phyloP scores from a whole-genome alignment of 768 basidiomycete genomes.

The Leccinum longicurvipes region DNA sequence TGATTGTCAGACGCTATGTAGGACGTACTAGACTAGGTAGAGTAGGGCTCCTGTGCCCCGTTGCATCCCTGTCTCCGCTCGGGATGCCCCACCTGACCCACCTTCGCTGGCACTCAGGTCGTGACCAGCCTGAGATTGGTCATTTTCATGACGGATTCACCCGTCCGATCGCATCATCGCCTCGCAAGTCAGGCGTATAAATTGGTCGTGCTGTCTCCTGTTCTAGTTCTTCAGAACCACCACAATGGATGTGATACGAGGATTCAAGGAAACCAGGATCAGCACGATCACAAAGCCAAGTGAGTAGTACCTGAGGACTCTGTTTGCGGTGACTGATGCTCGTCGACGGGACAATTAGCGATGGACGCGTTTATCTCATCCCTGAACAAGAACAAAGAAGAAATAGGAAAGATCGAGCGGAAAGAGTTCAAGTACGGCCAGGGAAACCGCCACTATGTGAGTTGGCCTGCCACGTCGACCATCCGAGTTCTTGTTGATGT shows the following conservation, averaged over 20 bases:
- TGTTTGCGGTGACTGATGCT: conserved; percentile 1
- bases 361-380: conserved; percentile 46
- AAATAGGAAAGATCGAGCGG: conserved; percentile 47
- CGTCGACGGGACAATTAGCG: conserved; percentile 33
- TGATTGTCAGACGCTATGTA: too few species aligned
- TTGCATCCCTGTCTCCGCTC: too few species aligned
- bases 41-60: too few species aligned
- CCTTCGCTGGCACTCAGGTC: too few species aligned
- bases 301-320: conserved; percentile 16
- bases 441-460: conserved; percentile 38
- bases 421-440: conserved; percentile 57
- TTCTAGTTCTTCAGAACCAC: not conserved
- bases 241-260: conserved; percentile 37
- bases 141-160: not conserved
- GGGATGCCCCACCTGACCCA: too few species aligned
- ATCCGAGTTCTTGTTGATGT: not conserved
- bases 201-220: not conserved
- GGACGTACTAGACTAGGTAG: too few species aligned
- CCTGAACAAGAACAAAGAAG: conserved; percentile 43
- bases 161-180: not conserved
- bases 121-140: too few species aligned
- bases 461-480: not conserved
- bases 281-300: conserved; percentile 32
- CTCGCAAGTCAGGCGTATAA: not conserved
- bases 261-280: conserved; percentile 29